Conservation (phyloP, 495 filamentous ascomycete species). For the Talaromyces nanjingensis region DNA sequence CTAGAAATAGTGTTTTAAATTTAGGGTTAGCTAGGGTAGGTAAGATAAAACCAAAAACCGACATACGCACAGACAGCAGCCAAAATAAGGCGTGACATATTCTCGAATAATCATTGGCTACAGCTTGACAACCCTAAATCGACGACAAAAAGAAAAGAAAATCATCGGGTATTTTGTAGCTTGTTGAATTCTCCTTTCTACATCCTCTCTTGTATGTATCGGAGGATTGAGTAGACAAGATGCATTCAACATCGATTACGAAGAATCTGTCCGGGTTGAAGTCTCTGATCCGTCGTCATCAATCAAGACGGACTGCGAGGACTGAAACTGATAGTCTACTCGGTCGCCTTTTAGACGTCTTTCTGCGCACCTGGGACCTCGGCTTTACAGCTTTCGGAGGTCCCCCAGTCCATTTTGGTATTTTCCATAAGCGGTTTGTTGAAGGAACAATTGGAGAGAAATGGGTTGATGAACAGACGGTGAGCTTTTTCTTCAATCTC, state of each 20-base stretch:
- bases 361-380: slow-evolving; percentile 55
- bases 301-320: background rate
- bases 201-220: background rate
- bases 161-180: background rate
- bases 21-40: too few species aligned
- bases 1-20: too few species aligned
- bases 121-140: background rate
- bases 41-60: background rate
- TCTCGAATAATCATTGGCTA: background rate
- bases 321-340: background rate
- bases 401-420: slow-evolving; percentile 66
- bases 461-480: slow-evolving; percentile 74
- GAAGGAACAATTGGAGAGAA: slow-evolving; percentile 34
- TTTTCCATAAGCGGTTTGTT: slow-evolving; percentile 60
- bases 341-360: slow-evolving; percentile 19
- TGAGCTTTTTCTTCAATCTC: slow-evolving; percentile 16
- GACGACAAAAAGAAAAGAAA: background rate
- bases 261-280: background rate
- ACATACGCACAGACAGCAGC: slow-evolving; percentile 1
- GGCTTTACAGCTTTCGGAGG: slow-evolving; percentile 69
- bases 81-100: background rate
- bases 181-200: background rate
- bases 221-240: background rate
- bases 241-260: background rate
- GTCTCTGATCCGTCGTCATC: background rate